Evolutionary conservation across 2,329 filamentous ascomycete species (phyloP).

Genomic region (Catunica adiposa): DNA sequence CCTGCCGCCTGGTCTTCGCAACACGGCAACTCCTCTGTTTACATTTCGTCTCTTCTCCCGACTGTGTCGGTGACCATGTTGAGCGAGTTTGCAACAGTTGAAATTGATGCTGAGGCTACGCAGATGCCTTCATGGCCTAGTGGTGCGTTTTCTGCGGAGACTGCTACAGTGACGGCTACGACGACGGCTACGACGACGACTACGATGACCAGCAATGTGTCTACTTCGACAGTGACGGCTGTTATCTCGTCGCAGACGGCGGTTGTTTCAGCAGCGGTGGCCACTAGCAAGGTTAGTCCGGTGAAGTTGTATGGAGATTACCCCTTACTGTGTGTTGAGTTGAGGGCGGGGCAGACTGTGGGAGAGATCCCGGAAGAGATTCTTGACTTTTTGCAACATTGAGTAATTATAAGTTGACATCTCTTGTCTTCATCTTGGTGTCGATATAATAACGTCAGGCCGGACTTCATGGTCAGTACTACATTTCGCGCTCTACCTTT

Average conservation of each 20-base stretch:
- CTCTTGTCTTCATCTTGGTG: no score
- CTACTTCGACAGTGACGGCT: slow-evolving; percentile 1
- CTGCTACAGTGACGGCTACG: not conserved
- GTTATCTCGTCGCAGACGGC: not conserved
- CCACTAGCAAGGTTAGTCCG: not conserved
- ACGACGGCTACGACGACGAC: not conserved
- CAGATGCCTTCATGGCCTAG: slow-evolving; percentile 10
- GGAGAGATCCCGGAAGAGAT: slow-evolving; percentile 5
- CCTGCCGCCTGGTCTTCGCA: slow-evolving; percentile 1
- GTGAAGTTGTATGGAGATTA: slow-evolving; percentile 11
- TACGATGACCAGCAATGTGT: no score
- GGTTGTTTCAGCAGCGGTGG: not conserved
- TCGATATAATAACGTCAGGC: no score
- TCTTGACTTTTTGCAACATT: slow-evolving; percentile 9
- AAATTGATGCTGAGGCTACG: not conserved
- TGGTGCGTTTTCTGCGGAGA: slow-evolving; percentile 1
- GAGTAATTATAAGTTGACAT: not conserved
- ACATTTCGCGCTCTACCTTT: no score
- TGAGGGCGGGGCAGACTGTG: not conserved
- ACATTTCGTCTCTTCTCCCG: slow-evolving; percentile 1
- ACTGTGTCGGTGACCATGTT: not conserved
- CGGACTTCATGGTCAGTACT: no score
- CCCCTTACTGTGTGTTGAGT: slow-evolving; percentile 12
- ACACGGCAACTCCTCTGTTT: slow-evolving; percentile 7
- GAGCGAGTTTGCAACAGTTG: not conserved